phyloP scores from a whole-genome alignment of 106 monocot species.

The Apostasia shenzhenica region DNA sequence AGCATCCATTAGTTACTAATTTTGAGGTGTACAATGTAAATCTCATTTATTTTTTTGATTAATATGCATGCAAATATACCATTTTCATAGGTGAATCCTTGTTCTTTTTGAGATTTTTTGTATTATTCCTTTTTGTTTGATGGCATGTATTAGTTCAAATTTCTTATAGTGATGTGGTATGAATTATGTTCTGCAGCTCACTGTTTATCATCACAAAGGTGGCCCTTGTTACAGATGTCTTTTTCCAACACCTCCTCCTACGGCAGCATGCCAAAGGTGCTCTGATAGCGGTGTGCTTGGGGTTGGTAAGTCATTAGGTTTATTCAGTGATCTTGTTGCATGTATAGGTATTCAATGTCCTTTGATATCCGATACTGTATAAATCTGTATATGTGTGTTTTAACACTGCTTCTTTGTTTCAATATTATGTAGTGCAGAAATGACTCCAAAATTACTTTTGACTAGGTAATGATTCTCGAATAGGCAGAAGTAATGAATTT shows the following conservation, averaged over 20 bases:
- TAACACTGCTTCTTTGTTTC: not conserved
- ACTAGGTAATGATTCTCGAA: not conserved
- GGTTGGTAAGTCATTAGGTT: slow-evolving; percentile 59
- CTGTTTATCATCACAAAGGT: slow-evolving; percentile 90
- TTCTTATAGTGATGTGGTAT: not conserved
- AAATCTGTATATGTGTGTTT: not conserved
- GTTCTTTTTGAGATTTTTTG: no score
- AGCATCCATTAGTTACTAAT: no score
- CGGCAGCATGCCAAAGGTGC: slow-evolving; percentile 96
- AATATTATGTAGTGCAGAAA: not conserved
- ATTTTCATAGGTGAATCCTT: no score
- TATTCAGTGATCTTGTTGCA: not conserved
- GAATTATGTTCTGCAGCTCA: slow-evolving; percentile 49
- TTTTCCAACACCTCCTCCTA: slow-evolving; percentile 93
- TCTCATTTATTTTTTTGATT: no score
- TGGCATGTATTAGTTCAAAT: not conserved
- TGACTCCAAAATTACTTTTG: not conserved
- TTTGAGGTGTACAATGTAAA: no score
- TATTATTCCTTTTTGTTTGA: no score
- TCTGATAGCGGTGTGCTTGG: slow-evolving; percentile 99
- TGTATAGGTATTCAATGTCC: not conserved
- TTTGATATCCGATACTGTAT: no score
- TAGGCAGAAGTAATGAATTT: no score
- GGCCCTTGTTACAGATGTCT: slow-evolving; percentile 97
- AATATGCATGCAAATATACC: no score